Evolutionary conservation across 768 basidiomycete species (phyloP).

Genomic region (Hypholoma fasciculare): DNA sequence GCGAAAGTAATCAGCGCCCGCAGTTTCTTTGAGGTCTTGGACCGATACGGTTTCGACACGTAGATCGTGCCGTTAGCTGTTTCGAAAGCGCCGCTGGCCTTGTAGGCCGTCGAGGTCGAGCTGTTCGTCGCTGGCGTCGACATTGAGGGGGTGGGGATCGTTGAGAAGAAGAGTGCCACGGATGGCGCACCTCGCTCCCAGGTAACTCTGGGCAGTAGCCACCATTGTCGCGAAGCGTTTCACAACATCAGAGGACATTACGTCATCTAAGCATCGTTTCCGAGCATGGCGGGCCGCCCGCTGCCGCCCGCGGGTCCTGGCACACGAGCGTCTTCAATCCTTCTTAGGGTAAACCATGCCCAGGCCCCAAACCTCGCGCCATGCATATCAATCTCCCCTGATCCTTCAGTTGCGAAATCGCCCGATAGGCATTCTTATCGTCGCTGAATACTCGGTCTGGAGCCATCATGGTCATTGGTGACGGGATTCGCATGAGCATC

Average conservation of each 20-base stretch:
- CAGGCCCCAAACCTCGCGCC: background rate
- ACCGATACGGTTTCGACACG: slow-evolving; percentile 75
- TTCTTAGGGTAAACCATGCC: background rate
- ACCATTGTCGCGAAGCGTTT: background rate
- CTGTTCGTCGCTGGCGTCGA: slow-evolving; percentile 1
- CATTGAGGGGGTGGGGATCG: background rate
- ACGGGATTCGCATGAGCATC: background rate
- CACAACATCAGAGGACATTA: background rate
- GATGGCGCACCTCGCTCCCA: background rate
- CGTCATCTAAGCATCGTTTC: background rate
- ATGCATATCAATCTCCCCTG: background rate
- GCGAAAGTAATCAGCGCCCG: slow-evolving; percentile 85
- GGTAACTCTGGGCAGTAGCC: background rate
- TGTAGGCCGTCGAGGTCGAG: slow-evolving; percentile 16
- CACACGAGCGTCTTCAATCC: background rate
- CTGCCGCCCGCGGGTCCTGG: background rate
- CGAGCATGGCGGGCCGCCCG: background rate
- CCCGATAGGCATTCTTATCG: background rate
- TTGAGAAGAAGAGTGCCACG: background rate
- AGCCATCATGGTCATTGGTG: background rate
- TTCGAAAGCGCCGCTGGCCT: slow-evolving; percentile 44
- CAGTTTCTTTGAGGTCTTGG: slow-evolving; percentile 72
- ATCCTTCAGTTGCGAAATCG: background rate
- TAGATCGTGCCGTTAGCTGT: slow-evolving; percentile 68
- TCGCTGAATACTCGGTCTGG: background rate